Evolutionary conservation across 2,329 filamentous ascomycete species (phyloP).

Genomic region (Fusarium multiceps): DNA sequence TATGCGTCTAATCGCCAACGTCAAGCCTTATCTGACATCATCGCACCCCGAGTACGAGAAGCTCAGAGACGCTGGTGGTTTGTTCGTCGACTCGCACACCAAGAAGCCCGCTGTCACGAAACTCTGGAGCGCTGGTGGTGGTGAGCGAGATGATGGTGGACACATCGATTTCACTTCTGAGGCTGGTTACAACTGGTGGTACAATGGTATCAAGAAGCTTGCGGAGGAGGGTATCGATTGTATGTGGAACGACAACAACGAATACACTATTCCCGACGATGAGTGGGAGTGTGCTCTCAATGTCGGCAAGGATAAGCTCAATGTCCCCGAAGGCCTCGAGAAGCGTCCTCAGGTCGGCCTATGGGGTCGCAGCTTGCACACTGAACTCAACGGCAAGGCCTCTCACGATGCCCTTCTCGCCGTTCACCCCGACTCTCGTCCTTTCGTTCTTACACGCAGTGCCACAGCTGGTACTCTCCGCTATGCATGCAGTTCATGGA

Average conservation of each 20-base stretch:
- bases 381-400: slow-evolving; percentile 76
- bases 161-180: slow-evolving; percentile 79
- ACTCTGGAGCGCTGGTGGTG: slow-evolving; percentile 78
- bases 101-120: slow-evolving; percentile 66
- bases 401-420: slow-evolving; percentile 75
- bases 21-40: slow-evolving; percentile 77
- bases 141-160: slow-evolving; percentile 74
- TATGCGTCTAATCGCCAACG: slow-evolving; percentile 75
- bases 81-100: slow-evolving; percentile 71
- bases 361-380: slow-evolving; percentile 77
- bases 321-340: slow-evolving; percentile 51
- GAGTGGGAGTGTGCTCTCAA: slow-evolving; percentile 72
- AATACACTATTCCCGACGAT: slow-evolving; percentile 75
- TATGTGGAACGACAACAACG: slow-evolving; percentile 86
- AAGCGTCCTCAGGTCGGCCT: slow-evolving; percentile 66
- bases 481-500: slow-evolving; percentile 79
- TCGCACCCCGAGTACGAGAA: slow-evolving; percentile 75
- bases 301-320: slow-evolving; percentile 45
- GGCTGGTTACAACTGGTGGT: slow-evolving; percentile 77
- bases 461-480: slow-evolving; percentile 76
- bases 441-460: slow-evolving; percentile 76
- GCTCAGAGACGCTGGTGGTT: slow-evolving; percentile 66
- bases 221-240: slow-evolving; percentile 74
- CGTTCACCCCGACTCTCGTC: slow-evolving; percentile 67
- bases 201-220: slow-evolving; percentile 71